Conservation (phyloP, 208 protist species). For the Lotmaria passim region DNA sequence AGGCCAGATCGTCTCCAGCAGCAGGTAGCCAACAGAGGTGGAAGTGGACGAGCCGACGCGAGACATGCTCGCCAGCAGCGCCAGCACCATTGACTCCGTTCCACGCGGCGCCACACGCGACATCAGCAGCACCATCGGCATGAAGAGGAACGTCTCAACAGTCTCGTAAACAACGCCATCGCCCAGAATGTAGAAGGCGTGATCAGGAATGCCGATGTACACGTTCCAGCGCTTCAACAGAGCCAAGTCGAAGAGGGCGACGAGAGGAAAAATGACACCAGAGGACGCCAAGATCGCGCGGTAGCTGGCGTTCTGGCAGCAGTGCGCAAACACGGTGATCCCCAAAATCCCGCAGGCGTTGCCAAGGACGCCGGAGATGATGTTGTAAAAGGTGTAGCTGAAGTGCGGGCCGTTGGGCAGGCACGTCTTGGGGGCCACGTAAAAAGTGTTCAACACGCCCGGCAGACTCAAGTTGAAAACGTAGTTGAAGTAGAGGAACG, state of each 20-base stretch:
- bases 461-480: conserved; percentile 53
- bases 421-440: conserved; percentile 42
- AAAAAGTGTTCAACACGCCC: conserved; percentile 60
- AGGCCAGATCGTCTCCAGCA: conserved; percentile 57
- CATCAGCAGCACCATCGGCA: conserved; percentile 76
- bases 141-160: conserved; percentile 61
- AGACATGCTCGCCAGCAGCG: conserved; percentile 72
- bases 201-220: conserved; percentile 48
- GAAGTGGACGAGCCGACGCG: conserved; percentile 59
- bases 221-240: conserved; percentile 76
- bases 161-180: conserved; percentile 66
- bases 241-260: conserved; percentile 62
- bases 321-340: conserved; percentile 51
- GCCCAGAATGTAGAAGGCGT: conserved; percentile 69
- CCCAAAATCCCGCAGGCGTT: conserved; percentile 50
- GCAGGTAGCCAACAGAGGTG: conserved; percentile 40
- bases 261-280: conserved; percentile 47
- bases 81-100: conserved; percentile 75
- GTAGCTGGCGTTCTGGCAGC: conserved; percentile 58
- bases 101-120: conserved; percentile 74
- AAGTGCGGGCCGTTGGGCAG: conserved; percentile 63
- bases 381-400: conserved; percentile 61
- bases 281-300: conserved; percentile 56
- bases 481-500: conserved; percentile 40
- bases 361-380: conserved; percentile 38